These are phyloP conservation scores for Spiromastix sp. DNA, from an alignment of 2,329 filamentous ascomycete species.

Conservation along the genomic window DNA sequence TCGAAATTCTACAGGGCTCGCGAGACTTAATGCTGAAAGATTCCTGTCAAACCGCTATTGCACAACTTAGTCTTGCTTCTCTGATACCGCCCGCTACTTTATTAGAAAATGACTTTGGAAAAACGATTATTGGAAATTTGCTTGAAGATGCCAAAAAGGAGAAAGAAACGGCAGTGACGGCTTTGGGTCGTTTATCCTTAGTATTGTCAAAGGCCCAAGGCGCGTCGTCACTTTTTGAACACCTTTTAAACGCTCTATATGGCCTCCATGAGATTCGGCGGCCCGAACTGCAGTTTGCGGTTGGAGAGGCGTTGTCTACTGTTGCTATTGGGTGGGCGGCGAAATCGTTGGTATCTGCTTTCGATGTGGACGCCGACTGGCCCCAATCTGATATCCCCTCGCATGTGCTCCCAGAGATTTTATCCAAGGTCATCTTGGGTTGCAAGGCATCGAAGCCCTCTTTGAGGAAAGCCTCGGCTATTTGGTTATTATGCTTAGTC, in stretches of 20 bases:
- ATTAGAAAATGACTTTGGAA: conserved; percentile 21
- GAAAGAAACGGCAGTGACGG: conserved; percentile 70
- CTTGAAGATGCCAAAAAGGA: conserved; percentile 63
- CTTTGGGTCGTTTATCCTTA: conserved; percentile 62
- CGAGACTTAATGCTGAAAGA: conserved; percentile 48
- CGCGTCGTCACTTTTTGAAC: conserved; percentile 24
- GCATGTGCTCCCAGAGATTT: conserved; percentile 41
- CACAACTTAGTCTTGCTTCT: conserved; percentile 51
- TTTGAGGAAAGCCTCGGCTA: conserved; percentile 80
- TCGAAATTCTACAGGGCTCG: conserved; percentile 43
- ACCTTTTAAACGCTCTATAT: conserved; percentile 60
- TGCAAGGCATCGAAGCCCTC: conserved; percentile 81
- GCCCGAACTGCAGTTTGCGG: conserved; percentile 78
- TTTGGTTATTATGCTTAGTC: conserved; percentile 87
- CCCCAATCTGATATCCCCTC: conserved; percentile 28
- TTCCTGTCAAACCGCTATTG: conserved; percentile 47
- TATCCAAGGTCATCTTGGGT: conserved; percentile 65
- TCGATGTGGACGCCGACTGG: conserved; percentile 58
- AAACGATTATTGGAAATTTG: conserved; percentile 52
- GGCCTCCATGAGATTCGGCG: conserved; percentile 73
- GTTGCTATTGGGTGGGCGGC: conserved; percentile 75
- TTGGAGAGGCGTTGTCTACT: conserved; percentile 78
- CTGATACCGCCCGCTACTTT: conserved; percentile 34
- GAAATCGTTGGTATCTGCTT: conserved; percentile 59
- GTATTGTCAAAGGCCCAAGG: conserved; percentile 36